These are phyloP conservation scores for Hevea brasiliensis DNA, from an alignment of 345 rosid genomes.

Conservation along the genomic window DNA sequence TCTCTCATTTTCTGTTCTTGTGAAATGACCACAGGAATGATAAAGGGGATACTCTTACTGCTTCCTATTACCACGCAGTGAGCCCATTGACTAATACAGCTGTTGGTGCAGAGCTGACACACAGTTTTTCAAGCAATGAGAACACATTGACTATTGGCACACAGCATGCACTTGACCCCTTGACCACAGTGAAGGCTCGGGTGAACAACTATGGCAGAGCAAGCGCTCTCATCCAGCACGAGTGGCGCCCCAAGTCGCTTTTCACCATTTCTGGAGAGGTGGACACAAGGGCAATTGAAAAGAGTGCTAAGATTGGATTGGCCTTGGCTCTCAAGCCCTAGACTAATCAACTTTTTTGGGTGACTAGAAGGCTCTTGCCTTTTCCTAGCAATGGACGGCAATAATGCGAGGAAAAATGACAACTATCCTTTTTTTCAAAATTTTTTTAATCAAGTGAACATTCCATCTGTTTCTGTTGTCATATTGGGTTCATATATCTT, in stretches of 20 bases:
- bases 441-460: slow-evolving; percentile 8
- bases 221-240: slow-evolving; percentile 90
- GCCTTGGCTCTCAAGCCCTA: slow-evolving; percentile 91
- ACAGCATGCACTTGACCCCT: slow-evolving; percentile 84
- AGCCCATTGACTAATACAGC: slow-evolving; percentile 79
- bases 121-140: slow-evolving; percentile 75
- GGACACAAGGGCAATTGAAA: slow-evolving; percentile 85
- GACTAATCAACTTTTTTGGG: slow-evolving; percentile 9
- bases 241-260: slow-evolving; percentile 89
- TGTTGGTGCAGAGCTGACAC: slow-evolving; percentile 94
- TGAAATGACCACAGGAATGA: slow-evolving; percentile 57
- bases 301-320: slow-evolving; percentile 86
- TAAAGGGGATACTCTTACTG: slow-evolving; percentile 72
- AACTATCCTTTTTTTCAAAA: no score
- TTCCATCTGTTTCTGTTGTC: slow-evolving; percentile 2
- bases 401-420: slow-evolving; percentile 23
- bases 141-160: slow-evolving; percentile 81
- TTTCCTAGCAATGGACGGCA: slow-evolving; percentile 31
- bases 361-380: slow-evolving; percentile 4
- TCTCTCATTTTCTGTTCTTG: background rate
- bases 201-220: slow-evolving; percentile 82
- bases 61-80: slow-evolving; percentile 90
- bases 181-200: slow-evolving; percentile 87
- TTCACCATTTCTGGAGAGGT: slow-evolving; percentile 90
- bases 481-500: slow-evolving; percentile 24